A percentile compares a stretch with the other conserved stretches of the same genome.
These are phyloP conservation scores for Populus pruinosa DNA, from an alignment of 345 rosid species.

Conservation along the genomic window DNA sequence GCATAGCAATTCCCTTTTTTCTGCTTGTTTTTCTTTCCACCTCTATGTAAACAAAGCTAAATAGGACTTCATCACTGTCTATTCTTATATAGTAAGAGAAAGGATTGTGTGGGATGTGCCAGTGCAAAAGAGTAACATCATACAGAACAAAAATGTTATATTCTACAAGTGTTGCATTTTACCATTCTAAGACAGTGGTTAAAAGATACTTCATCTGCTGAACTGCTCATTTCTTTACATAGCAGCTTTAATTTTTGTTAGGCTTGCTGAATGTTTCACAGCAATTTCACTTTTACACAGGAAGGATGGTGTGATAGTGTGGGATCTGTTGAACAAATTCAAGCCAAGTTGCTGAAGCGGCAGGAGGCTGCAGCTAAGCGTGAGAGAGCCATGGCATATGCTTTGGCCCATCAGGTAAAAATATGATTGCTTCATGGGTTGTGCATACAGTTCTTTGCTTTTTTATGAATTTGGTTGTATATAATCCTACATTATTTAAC, in stretches of 20 bases:
- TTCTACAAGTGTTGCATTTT: not conserved
- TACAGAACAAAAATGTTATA: not conserved
- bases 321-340: constrained; percentile 95
- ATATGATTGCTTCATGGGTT: not conserved
- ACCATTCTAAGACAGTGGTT: not conserved
- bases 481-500: not conserved
- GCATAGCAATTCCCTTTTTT: not conserved
- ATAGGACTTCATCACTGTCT: not conserved
- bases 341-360: constrained; percentile 82
- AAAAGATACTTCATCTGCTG: not conserved
- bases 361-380: constrained; percentile 99
- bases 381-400: constrained; percentile 99
- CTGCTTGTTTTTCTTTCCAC: not conserved
- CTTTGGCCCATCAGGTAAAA: constrained; percentile 91
- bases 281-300: constrained; percentile 36
- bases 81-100: not conserved
- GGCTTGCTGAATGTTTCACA: constrained; percentile 13
- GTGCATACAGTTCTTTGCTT: not conserved
- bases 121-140: not conserved
- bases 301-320: constrained; percentile 96
- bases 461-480: not conserved
- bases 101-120: not conserved
- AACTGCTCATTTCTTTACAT: not conserved
- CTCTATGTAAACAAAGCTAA: not conserved
- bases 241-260: constrained; percentile 10